phyloP scores from a whole-genome alignment of 2,329 filamentous ascomycete genomes.

The Xylariales sp. region DNA sequence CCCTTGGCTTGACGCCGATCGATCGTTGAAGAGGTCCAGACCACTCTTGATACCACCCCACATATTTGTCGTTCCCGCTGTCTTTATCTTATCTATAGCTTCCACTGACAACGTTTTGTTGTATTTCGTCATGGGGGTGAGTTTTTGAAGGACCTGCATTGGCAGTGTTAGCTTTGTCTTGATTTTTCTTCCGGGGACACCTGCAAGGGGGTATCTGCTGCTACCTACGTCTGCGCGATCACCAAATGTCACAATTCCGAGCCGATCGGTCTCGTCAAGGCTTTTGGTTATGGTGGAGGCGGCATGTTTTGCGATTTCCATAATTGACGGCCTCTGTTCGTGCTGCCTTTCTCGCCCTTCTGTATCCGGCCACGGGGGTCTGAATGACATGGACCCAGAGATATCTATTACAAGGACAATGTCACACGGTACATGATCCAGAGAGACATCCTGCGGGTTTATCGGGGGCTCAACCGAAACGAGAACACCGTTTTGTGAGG shows the following conservation, averaged over 20 bases:
- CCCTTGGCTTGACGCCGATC: slow-evolving; percentile 19
- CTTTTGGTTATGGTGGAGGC: slow-evolving; percentile 54
- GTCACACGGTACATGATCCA: slow-evolving; percentile 48
- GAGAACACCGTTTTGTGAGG: slow-evolving; percentile 34
- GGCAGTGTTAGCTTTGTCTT: too few species aligned
- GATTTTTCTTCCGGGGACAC: too few species aligned
- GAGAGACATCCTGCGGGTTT: slow-evolving; percentile 18
- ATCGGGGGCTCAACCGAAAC: slow-evolving; percentile 42
- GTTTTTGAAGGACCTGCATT: slow-evolving; percentile 39
- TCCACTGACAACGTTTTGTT: slow-evolving; percentile 39
- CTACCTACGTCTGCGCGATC: slow-evolving; percentile 26
- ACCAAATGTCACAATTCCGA: slow-evolving; percentile 55
- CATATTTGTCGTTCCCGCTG: slow-evolving; percentile 44
- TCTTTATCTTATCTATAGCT: slow-evolving; percentile 37
- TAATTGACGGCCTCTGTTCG: too few species aligned
- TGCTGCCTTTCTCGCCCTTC: too few species aligned
- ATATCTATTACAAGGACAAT: slow-evolving; percentile 60
- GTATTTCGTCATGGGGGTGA: slow-evolving; percentile 40
- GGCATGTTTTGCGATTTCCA: slow-evolving; percentile 59
- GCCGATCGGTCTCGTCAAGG: slow-evolving; percentile 46
- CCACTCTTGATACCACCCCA: slow-evolving; percentile 54
- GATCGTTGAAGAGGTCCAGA: slow-evolving; percentile 42
- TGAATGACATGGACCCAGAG: slow-evolving; percentile 58
- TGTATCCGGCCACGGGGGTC: too few species aligned
- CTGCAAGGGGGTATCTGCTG: too few species aligned